Conservation (phyloP, 2,329 filamentous ascomycete species). For the Ustulina deusta region DNA sequence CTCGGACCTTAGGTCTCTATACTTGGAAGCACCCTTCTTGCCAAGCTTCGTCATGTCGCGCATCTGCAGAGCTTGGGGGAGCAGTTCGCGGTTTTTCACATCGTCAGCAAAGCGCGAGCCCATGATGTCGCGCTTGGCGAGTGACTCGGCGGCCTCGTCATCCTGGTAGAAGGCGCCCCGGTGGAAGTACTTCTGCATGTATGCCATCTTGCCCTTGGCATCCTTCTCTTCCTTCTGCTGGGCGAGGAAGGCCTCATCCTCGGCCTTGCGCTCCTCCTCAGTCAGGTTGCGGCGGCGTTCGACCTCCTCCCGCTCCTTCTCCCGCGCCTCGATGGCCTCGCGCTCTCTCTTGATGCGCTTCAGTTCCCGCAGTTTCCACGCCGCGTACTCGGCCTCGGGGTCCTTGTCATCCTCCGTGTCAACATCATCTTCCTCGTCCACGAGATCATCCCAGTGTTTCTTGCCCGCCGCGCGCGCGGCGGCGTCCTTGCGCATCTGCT, state of each 20-base stretch:
- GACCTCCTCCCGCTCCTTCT: slow-evolving; percentile 88
- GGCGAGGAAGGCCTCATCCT: slow-evolving; percentile 83
- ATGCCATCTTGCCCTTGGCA: slow-evolving; percentile 82
- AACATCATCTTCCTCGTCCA: slow-evolving; percentile 77
- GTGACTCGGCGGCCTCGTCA: slow-evolving; percentile 78
- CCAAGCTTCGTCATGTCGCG: slow-evolving; percentile 94
- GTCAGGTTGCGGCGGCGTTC: slow-evolving; percentile 90
- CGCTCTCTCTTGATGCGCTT: slow-evolving; percentile 89
- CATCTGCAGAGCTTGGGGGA: slow-evolving; percentile 93
- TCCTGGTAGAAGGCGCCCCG: slow-evolving; percentile 96
- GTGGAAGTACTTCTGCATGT: slow-evolving; percentile 97
- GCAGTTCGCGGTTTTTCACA: slow-evolving; percentile 79
- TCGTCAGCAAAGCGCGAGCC: slow-evolving; percentile 86
- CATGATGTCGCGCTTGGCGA: slow-evolving; percentile 87
- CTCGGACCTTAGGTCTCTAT: slow-evolving; percentile 87
- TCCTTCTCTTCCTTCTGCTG: slow-evolving; percentile 85
- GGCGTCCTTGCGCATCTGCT: slow-evolving; percentile 85
- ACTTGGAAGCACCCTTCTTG: slow-evolving; percentile 90
- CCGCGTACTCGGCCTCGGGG: slow-evolving; percentile 87
- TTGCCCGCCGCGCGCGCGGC: slow-evolving; percentile 80
- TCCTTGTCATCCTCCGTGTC: slow-evolving; percentile 91
- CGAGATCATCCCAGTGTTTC: slow-evolving; percentile 87
- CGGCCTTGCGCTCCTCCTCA: slow-evolving; percentile 84
- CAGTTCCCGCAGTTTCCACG: slow-evolving; percentile 94
- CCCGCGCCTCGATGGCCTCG: slow-evolving; percentile 83